Conservation (phyloP, 1,139 yeast genomes). For the Diutina neorugosa region DNA sequence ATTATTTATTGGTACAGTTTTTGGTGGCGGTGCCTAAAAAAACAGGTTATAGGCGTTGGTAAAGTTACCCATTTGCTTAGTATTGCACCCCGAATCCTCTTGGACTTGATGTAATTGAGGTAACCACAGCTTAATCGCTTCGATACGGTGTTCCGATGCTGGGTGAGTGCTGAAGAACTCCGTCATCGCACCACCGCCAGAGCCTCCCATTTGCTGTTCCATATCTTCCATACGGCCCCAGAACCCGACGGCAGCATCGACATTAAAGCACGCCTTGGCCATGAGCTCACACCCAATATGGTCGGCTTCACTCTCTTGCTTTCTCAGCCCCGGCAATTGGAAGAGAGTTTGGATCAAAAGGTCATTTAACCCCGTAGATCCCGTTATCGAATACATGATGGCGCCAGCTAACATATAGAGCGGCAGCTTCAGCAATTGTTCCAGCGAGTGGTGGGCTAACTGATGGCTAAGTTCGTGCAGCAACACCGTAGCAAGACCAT, state of each 20-base stretch:
- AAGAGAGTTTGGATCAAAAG: constrained; percentile 47
- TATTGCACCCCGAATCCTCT: constrained; percentile 21
- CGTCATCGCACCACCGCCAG: constrained; percentile 11
- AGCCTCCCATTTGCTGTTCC: constrained; percentile 25
- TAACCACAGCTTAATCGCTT: constrained; percentile 60
- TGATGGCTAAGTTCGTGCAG: constrained; percentile 93
- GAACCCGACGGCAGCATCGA: constrained; percentile 56
- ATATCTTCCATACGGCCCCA: constrained; percentile 74
- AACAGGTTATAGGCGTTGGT: background rate
- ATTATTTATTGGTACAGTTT: no score
- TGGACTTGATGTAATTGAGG: constrained; percentile 46
- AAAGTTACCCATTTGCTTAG: background rate
- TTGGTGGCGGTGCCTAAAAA: no score
- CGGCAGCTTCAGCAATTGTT: constrained; percentile 60
- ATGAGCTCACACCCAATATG: constrained; percentile 84
- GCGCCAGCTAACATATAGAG: constrained; percentile 13
- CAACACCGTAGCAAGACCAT: constrained; percentile 87
- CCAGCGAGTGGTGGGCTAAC: constrained; percentile 84
- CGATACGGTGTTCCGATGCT: constrained; percentile 58
- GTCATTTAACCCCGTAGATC: constrained; percentile 24
- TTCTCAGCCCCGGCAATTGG: constrained; percentile 76
- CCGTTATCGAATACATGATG: constrained; percentile 17
- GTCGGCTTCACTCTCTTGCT: constrained; percentile 94
- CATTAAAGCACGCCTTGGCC: constrained; percentile 81
- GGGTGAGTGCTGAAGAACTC: constrained; percentile 90